A percentile compares a stretch with the other conserved stretches of the same genome.
These are phyloP conservation scores for Linnemannia schmuckeri DNA, from an alignment of 192 early-diverging fungal species.

Conservation along the genomic window DNA sequence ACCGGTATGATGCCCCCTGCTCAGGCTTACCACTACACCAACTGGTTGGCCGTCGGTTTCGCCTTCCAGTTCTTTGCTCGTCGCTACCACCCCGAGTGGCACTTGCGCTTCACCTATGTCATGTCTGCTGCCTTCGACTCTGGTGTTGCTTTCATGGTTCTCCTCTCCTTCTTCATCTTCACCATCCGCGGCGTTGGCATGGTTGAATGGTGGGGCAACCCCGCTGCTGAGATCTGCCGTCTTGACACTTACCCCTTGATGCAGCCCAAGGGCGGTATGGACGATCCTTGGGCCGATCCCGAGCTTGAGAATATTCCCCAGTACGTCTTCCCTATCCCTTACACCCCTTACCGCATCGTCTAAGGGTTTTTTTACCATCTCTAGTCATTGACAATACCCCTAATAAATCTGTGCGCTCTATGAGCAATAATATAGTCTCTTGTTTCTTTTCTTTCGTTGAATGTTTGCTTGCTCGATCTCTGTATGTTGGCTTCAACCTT, in stretches of 20 bases:
- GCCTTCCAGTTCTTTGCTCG: constrained; percentile 63
- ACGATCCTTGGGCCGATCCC: not conserved
- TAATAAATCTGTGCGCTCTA: not conserved
- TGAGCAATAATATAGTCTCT: not conserved
- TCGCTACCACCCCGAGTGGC: too few relatives aligned
- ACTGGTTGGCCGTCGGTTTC: constrained; percentile 57
- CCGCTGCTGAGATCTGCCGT: constrained; percentile 13
- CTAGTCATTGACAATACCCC: not conserved
- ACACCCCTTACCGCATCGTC: not conserved
- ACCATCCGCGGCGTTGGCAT: not conserved
- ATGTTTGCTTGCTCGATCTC: not conserved
- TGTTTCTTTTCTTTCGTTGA: not conserved
- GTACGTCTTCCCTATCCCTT: not conserved
- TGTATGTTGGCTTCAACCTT: not conserved
- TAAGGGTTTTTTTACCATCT: not conserved
- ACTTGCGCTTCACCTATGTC: constrained; percentile 80
- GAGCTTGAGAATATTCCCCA: not conserved
- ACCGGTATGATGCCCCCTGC: constrained; percentile 66
- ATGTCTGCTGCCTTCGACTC: constrained; percentile 70
- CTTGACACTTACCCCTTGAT: constrained; percentile 14
- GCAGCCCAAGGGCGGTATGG: not conserved
- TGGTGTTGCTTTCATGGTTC: constrained; percentile 54
- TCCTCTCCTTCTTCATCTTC: constrained; percentile 45
- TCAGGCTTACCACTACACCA: constrained; percentile 47
- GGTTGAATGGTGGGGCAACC: constrained; percentile 17